Conservation (phyloP, 2,329 filamentous ascomycete species). For the Septoria petroselini region DNA sequence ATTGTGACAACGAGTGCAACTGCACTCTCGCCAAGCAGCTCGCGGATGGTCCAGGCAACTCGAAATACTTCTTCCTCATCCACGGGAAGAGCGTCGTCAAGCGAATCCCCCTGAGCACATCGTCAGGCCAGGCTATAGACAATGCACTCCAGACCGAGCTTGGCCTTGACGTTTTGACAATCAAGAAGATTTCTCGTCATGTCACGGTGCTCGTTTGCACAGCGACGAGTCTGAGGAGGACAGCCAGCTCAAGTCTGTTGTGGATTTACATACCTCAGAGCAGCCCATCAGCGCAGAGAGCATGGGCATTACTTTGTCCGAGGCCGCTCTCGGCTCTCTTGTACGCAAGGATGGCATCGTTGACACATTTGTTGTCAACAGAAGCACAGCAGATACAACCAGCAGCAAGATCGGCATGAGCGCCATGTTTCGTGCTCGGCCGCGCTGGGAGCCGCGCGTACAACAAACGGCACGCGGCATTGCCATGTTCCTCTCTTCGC, state of each 20-base stretch:
- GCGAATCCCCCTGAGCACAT: constrained; percentile 8
- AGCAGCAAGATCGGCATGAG: constrained; percentile 23
- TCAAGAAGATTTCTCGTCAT: constrained; percentile 20
- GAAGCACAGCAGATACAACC: constrained; percentile 12
- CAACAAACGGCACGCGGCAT: constrained; percentile 37
- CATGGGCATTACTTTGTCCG: constrained; percentile 22
- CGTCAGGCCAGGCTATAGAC: constrained; percentile 15
- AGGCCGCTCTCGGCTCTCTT: constrained; percentile 24
- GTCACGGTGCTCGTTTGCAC: constrained; percentile 19
- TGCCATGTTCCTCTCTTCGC: constrained; percentile 38
- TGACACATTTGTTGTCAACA: constrained; percentile 33
- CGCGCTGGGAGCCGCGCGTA: constrained; percentile 33
- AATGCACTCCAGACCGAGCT: constrained; percentile 7
- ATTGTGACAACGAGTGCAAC: constrained; percentile 30
- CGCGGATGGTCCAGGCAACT: constrained; percentile 19
- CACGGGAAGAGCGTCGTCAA: constrained; percentile 28
- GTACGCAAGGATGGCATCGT: constrained; percentile 26
- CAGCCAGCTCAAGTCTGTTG: constrained; percentile 2
- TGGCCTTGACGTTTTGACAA: constrained; percentile 6
- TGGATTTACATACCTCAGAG: constrained; percentile 37
- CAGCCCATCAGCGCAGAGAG: constrained; percentile 30
- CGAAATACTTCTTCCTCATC: constrained; percentile 26
- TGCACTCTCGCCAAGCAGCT: constrained; percentile 32
- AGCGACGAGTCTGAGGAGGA: constrained; percentile 9
- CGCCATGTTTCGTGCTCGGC: constrained; percentile 30